Percentiles rank a stretch among this genome's conserved stretches.
These are phyloP conservation scores for Trichosporon inkin DNA, from an alignment of 1,284 basidiomycete species.

Conservation along the genomic window DNA sequence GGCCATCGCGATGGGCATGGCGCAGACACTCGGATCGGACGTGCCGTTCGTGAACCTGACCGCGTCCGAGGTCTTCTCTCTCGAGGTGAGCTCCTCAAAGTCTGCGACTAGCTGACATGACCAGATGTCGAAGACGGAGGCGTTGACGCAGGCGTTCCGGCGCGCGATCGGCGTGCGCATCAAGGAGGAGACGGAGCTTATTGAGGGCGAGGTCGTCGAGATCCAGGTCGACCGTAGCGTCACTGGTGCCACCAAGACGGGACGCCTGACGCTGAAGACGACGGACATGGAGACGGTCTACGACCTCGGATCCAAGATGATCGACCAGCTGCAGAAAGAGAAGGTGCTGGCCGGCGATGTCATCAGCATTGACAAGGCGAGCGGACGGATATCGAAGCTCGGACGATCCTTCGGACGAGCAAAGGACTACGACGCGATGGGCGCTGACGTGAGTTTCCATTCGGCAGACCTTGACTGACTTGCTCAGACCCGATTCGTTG, in stretches of 20 bases:
- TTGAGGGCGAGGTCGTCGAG: constrained; percentile 97
- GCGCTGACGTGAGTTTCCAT: constrained; percentile 72
- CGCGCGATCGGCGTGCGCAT: constrained; percentile 94
- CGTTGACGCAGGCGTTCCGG: constrained; percentile 91
- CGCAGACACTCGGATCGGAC: constrained; percentile 85
- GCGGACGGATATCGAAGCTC: constrained; percentile 94
- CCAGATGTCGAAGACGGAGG: constrained; percentile 95
- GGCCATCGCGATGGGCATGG: constrained; percentile 96
- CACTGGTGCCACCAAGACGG: constrained; percentile 96
- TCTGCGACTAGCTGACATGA: not conserved
- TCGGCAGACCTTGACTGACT: not conserved
- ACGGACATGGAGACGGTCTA: constrained; percentile 99
- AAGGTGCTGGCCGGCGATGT: constrained; percentile 96
- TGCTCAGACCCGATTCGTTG: constrained; percentile 86
- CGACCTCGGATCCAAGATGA: constrained; percentile 98
- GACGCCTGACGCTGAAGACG: constrained; percentile 95
- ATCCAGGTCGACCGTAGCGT: constrained; percentile 96
- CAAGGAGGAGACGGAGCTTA: constrained; percentile 95
- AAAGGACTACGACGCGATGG: constrained; percentile 98
- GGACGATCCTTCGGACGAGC: constrained; percentile 93
- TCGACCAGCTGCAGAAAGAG: constrained; percentile 92
- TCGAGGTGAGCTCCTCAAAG: constrained; percentile 57
- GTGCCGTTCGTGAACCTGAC: constrained; percentile 98
- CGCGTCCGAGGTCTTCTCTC: constrained; percentile 93
- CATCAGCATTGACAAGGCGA: constrained; percentile 93